Evolutionary conservation across 345 rosid species (phyloP).

Genomic region (Laguncularia racemosa): DNA sequence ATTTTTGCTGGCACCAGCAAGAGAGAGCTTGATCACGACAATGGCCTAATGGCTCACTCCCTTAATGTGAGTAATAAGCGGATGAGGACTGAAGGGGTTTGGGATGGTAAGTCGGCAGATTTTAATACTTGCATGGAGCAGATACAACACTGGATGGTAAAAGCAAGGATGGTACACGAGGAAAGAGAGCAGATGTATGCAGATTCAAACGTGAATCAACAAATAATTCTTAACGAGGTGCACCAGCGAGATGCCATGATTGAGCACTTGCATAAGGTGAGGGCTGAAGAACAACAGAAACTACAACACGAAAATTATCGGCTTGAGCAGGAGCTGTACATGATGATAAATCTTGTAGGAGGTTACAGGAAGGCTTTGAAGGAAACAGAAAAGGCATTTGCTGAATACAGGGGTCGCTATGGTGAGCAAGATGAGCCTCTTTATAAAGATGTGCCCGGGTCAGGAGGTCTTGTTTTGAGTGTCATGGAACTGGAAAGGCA

Average conservation of each 20-base stretch:
- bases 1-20: conserved; percentile 44
- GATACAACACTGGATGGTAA: conserved; percentile 31
- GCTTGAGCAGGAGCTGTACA: conserved; percentile 64
- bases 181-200: conserved; percentile 42
- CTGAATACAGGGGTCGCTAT: conserved; percentile 53
- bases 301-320: conserved; percentile 40
- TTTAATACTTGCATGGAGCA: conserved; percentile 43
- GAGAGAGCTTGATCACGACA: conserved; percentile 54
- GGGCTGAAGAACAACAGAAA: conserved; percentile 50
- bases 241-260: conserved; percentile 37
- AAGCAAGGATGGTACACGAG: conserved; percentile 37
- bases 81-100: conserved; percentile 47
- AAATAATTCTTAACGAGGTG: conserved; percentile 41
- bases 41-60: conserved; percentile 36
- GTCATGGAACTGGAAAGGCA: conserved; percentile 56
- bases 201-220: conserved; percentile 39
- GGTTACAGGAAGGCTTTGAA: conserved; percentile 79
- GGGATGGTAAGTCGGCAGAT: conserved; percentile 43
- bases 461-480: conserved; percentile 77
- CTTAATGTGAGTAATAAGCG: conserved; percentile 55
- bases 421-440: conserved; percentile 50
- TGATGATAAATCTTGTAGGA: conserved; percentile 59
- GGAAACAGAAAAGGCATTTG: conserved; percentile 47
- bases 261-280: conserved; percentile 53
- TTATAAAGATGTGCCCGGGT: conserved; percentile 67